Evolutionary conservation across 1,284 basidiomycete species (phyloP).

Genomic region (Cystobasidiaceae sp.): DNA sequence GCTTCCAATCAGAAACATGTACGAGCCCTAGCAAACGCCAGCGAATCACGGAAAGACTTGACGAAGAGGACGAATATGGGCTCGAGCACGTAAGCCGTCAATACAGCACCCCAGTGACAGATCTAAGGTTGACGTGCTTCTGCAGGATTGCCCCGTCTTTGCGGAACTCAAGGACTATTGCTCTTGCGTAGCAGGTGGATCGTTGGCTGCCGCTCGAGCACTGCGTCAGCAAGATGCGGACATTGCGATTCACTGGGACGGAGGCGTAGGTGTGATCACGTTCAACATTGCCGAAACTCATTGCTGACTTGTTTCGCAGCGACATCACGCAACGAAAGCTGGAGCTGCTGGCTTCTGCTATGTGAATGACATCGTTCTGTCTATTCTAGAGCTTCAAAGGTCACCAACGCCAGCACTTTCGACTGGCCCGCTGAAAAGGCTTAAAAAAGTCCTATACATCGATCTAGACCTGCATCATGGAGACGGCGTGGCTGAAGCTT

Average conservation of each 20-base stretch:
- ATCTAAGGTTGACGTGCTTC: too few species aligned
- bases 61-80: slow-evolving; percentile 25
- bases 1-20: neutral
- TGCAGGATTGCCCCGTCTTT: slow-evolving; percentile 82
- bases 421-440: neutral
- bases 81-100: neutral
- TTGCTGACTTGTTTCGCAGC: slow-evolving; percentile 41
- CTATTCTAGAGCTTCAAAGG: slow-evolving; percentile 51
- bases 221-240: slow-evolving; percentile 57
- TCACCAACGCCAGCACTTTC: too few species aligned
- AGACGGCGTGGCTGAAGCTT: slow-evolving; percentile 78
- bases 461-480: slow-evolving; percentile 89
- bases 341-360: slow-evolving; percentile 87
- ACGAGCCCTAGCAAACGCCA: neutral
- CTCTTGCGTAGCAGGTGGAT: slow-evolving; percentile 65
- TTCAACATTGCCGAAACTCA: neutral
- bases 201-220: slow-evolving; percentile 63
- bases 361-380: slow-evolving; percentile 80
- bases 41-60: slow-evolving; percentile 24
- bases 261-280: slow-evolving; percentile 58
- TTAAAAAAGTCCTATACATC: slow-evolving; percentile 55
- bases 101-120: too few species aligned
- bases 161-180: slow-evolving; percentile 64
- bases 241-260: slow-evolving; percentile 75
- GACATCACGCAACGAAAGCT: slow-evolving; percentile 70